Evolutionary conservation across 495 filamentous ascomycete species (phyloP), one percentile per base, ranked within the genome.

Genomic region (Talaromyces ruber): DNA sequence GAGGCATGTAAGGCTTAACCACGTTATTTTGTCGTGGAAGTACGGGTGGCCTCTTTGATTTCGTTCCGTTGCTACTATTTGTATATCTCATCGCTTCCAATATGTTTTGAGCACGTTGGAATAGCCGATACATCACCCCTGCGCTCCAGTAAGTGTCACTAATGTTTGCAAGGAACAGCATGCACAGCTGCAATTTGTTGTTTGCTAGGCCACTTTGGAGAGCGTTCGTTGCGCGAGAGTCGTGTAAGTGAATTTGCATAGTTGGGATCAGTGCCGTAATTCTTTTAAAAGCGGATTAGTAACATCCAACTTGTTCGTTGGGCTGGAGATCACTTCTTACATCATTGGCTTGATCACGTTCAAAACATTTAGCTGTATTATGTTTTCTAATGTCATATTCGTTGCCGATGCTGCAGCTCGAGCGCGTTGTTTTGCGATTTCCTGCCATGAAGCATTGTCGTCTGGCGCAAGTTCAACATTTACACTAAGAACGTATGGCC

Each of bases 251-350:
- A 16, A 58, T 37, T 58, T 58, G 55, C 55, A 58, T 58, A 29
- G 30, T 30, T 21, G 55, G 55, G 22, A 58, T 37, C 55, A 58
- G n/a, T 5, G 55, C 26, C n/a, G 55, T 58, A n/a, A 58, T 58
- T 18, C 55, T 58, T 2, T n/a, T 18, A 50, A 11, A 3, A 39
- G 14, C 6, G 29, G 12, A 9, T 34, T 34, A 34, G 16, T n/a
- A 58, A 14, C 28, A 16, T 30, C 18, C 8, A 32, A 26, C 24
- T 16, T 2, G 0, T 28, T n/a, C 18, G 0, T 6, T 21, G 21
- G 18, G 7, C 6, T n/a, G 28, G 9, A 4, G 12, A 21, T 30
- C 26, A n/a, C 6, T n/a, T 16, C 55, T 21, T 58, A 58, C 55
- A 58, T 32, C 55, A 58, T 58, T 12, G 55, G 55, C 29, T 58